Conservation (phyloP, 2,329 filamentous ascomycete genomes). For the Fusarium albidum region DNA sequence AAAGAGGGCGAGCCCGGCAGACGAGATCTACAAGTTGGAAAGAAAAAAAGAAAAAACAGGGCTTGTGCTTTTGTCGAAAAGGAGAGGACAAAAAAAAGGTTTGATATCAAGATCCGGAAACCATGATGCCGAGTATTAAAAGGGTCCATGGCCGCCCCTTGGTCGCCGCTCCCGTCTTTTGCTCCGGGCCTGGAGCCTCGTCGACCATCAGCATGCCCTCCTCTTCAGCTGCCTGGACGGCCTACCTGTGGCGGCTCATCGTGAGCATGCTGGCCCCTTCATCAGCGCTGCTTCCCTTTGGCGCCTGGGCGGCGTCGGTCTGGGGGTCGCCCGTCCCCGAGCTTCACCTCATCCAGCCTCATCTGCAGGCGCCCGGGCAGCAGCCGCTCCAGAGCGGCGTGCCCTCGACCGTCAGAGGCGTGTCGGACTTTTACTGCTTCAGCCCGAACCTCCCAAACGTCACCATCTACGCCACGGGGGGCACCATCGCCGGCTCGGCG, state of each 20-base stretch:
- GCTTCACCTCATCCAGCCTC: conserved; percentile 28
- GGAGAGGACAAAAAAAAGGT: too few relatives aligned
- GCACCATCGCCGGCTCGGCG: conserved; percentile 65
- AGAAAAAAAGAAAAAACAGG: too few relatives aligned
- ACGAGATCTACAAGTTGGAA: conserved; percentile 11
- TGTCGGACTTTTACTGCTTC: conserved; percentile 38
- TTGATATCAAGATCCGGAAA: conserved; percentile 15
- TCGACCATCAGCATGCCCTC: conserved; percentile 31
- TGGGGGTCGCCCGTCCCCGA: conserved; percentile 39
- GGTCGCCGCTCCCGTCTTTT: conserved; percentile 20
- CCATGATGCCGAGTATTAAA: conserved; percentile 40
- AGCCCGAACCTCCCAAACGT: conserved; percentile 56
- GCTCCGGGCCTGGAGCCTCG: conserved; percentile 26
- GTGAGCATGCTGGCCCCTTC: conserved; percentile 37
- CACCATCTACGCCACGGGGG: conserved; percentile 65
- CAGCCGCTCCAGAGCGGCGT: conserved; percentile 24
- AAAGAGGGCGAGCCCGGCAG: not conserved
- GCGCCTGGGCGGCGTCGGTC: conserved; percentile 37
- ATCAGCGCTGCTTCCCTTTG: conserved; percentile 32
- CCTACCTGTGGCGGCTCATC: conserved; percentile 35
- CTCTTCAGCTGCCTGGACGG: conserved; percentile 30
- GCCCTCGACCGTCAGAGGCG: conserved; percentile 8
- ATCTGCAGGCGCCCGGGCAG: conserved; percentile 29
- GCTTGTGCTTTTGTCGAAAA: too few relatives aligned
- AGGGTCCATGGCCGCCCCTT: conserved; percentile 27